Evolutionary conservation across 345 rosid species (phyloP), one percentile per base, ranked within the genome.

Genomic region (Pistacia vera): DNA sequence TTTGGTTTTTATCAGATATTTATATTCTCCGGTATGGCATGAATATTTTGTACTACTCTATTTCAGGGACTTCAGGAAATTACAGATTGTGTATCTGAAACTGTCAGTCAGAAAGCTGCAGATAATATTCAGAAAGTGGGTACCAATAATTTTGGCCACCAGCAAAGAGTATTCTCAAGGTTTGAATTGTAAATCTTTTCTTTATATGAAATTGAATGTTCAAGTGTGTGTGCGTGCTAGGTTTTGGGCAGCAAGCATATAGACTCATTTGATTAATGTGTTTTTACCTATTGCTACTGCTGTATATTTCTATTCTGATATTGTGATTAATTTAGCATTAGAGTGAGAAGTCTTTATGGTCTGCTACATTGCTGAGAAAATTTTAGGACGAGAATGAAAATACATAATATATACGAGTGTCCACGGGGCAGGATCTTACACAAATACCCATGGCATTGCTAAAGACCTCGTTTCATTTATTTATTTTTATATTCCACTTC

Each of bases 31-130:
- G 2, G 48, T 17, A 28, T 17, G 9, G 46, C 46, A 41, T 33
- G 67, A 30, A 44, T 2, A 66, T 49, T 36, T 36, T 22, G 56
- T 55, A 51, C 59, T 58, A 75, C 69, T 58, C 52, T 73, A 59
- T 55, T 74, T 66, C 86, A 89, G 95, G 93, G 95, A 73, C 88
- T 88, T 49, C 87, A 90, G 85, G 86, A 78, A 6, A 63, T 91
- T 66, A 63, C 83, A 13, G 91, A 83, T 25, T 54, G 52, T 59
- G 16, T 77, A 13, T 52, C 78, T 72, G 82, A 18, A 78, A 74
- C 66, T 44, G 33, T 66, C 61, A 68, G 66, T 35, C 63, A 73
- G 75, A 71, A 90, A 57, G 75, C 68, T 14, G 49, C 63, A 28
- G 85, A 79, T 76, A 70, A 55, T 74, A 41, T 11, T 11, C 8